Percentiles rank a stretch among this genome's conserved stretches.
Conservation (phyloP, 1,139 yeast species). For the Insectozyma bohioensis region DNA sequence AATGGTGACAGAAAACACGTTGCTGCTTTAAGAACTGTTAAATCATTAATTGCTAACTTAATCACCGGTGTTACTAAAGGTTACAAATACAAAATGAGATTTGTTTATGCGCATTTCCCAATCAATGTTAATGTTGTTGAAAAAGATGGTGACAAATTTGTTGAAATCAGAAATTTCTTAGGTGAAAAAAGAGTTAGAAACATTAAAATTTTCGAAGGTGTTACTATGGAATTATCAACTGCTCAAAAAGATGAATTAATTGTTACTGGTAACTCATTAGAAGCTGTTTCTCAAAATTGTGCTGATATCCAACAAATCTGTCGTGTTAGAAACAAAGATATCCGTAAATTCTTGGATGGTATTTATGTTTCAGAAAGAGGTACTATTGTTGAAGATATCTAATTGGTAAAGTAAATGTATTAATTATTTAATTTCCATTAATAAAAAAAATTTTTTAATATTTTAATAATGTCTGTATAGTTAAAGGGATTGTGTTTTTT, state of each 20-base stretch:
- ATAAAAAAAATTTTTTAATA: slow-evolving; percentile 8
- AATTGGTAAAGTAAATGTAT: too few species aligned
- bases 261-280: slow-evolving; percentile 94
- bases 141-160: slow-evolving; percentile 68
- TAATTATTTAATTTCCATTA: slow-evolving; percentile 6
- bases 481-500: slow-evolving; percentile 10
- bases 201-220: slow-evolving; percentile 87
- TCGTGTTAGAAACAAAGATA: slow-evolving; percentile 99
- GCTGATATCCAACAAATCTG: slow-evolving; percentile 98
- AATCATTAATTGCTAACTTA: slow-evolving; percentile 91
- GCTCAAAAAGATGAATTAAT: slow-evolving; percentile 92
- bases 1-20: slow-evolving; percentile 99
- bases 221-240: slow-evolving; percentile 74
- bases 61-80: slow-evolving; percentile 99
- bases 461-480: slow-evolving; percentile 3
- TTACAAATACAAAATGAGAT: slow-evolving; percentile 99
- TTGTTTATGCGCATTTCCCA: slow-evolving; percentile 99
- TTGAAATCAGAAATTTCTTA: slow-evolving; percentile 98
- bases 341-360: slow-evolving; percentile 99
- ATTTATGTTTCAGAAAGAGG: slow-evolving; percentile 98
- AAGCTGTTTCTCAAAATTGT: slow-evolving; percentile 97
- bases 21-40: slow-evolving; percentile 98
- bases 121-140: slow-evolving; percentile 91
- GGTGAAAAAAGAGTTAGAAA: slow-evolving; percentile 97
- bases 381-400: slow-evolving; percentile 67